These are phyloP conservation scores for Volvariella volvacea DNA, from an alignment of 1,284 basidiomycete species.

Conservation along the genomic window DNA sequence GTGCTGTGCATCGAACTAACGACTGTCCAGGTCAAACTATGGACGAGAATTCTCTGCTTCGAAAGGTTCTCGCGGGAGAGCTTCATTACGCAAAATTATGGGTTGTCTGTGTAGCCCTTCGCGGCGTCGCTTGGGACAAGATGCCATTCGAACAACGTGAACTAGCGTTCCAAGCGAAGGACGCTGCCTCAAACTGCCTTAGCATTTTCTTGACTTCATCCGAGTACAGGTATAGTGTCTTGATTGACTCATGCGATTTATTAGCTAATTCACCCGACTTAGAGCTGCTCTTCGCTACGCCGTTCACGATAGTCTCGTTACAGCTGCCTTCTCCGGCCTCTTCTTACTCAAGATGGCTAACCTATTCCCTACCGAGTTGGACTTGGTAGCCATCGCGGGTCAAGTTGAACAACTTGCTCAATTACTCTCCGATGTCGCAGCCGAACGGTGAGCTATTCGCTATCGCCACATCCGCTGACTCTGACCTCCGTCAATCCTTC, in stretches of 20 bases:
- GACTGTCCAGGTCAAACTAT: constrained; percentile 57
- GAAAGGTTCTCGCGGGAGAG: constrained; percentile 83
- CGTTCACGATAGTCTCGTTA: constrained; percentile 89
- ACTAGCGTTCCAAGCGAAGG: constrained; percentile 90
- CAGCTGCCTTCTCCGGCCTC: constrained; percentile 86
- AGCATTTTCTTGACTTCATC: constrained; percentile 73
- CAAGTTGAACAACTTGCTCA: constrained; percentile 84
- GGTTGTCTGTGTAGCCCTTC: constrained; percentile 87
- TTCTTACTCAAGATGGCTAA: constrained; percentile 91
- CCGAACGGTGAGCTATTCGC: constrained; percentile 53
- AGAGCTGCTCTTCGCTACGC: constrained; percentile 82
- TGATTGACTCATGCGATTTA: neutral
- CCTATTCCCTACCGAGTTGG: constrained; percentile 77
- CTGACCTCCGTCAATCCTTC: neutral
- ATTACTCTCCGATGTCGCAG: constrained; percentile 77
- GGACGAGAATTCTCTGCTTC: constrained; percentile 78
- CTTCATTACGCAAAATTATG: constrained; percentile 89
- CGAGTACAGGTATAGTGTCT: constrained; percentile 58
- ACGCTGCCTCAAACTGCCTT: constrained; percentile 81
- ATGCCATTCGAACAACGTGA: constrained; percentile 92
- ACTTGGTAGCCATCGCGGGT: constrained; percentile 62
- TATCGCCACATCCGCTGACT: constrained; percentile 6
- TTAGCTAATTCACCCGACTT: constrained; percentile 2
- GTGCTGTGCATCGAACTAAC: constrained; percentile 6
- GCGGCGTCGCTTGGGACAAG: constrained; percentile 90